These are phyloP conservation scores for Saprolegnia parasitica DNA, from an alignment of 352 stramenopile species.

Conservation along the genomic window DNA sequence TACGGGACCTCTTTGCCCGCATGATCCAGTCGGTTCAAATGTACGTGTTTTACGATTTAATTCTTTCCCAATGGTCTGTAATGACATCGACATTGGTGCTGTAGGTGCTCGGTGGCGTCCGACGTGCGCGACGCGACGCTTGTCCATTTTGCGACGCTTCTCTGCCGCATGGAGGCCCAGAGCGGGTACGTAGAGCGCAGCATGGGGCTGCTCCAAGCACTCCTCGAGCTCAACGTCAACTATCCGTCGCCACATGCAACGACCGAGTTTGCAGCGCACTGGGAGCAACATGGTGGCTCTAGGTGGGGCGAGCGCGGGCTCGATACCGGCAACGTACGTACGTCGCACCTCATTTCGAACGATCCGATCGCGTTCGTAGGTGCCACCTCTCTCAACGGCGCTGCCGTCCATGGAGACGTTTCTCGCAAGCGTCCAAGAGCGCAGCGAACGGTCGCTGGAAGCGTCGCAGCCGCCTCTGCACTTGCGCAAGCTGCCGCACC, in stretches of 20 bases:
- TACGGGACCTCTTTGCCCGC: conserved; percentile 67
- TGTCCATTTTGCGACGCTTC: conserved; percentile 30
- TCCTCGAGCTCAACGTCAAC: conserved; percentile 50
- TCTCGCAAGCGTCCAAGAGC: neutral
- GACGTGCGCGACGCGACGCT: neutral
- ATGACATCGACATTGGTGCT: neutral
- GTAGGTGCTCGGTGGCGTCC: neutral
- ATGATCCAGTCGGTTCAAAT: conserved; percentile 51
- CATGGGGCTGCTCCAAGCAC: conserved; percentile 59
- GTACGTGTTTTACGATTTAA: no score
- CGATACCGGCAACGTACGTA: neutral
- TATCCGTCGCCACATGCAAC: neutral
- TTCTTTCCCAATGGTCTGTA: no score
- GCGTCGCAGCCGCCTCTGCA: conserved; percentile 16
- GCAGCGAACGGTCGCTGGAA: neutral
- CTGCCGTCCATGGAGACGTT: conserved; percentile 13
- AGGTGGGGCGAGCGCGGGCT: conserved; percentile 34
- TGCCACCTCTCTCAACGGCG: neutral
- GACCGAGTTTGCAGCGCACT: conserved; percentile 36
- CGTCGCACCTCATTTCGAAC: neutral
- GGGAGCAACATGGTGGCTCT: conserved; percentile 32
- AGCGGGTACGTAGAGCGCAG: conserved; percentile 57
- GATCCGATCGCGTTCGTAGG: neutral
- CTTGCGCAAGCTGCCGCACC: neutral
- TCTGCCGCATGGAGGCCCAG: conserved; percentile 52